A percentile compares a stretch with the other conserved stretches of the same genome.
phyloP scores from a whole-genome alignment of 495 filamentous ascomycete genomes.

The Neurospora sp. region DNA sequence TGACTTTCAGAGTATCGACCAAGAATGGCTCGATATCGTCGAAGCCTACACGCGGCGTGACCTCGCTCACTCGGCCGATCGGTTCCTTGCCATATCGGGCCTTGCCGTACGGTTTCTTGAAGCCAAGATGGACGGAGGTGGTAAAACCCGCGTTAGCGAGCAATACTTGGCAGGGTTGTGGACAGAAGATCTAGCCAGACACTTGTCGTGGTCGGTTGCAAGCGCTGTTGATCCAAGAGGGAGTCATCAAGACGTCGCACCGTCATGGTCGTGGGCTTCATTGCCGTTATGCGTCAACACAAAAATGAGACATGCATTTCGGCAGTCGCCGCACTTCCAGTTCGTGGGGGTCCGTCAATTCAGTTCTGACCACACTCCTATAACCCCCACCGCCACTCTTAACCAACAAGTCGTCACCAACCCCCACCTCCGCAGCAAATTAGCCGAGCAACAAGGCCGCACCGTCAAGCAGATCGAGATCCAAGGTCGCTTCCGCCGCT shows the following conservation, averaged over 20 bases:
- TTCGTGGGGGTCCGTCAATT: conserved; percentile 6
- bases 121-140: conserved; percentile 14
- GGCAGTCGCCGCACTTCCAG: conserved; percentile 12
- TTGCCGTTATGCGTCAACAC: conserved; percentile 15
- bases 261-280: conserved; percentile 24
- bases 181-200: conserved; percentile 19
- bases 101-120: conserved; percentile 24
- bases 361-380: not conserved
- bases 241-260: conserved; percentile 17
- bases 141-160: conserved; percentile 10
- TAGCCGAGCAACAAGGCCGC: conserved; percentile 15
- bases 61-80: conserved; percentile 17
- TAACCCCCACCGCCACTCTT: not conserved
- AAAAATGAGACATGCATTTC: conserved; percentile 13
- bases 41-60: conserved; percentile 22
- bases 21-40: conserved; percentile 26
- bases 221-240: conserved; percentile 6
- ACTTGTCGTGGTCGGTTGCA: conserved; percentile 20
- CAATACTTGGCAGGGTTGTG: conserved; percentile 23
- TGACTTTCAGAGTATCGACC: conserved; percentile 14
- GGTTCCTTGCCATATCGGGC: conserved; percentile 23
- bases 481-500: conserved; percentile 17
- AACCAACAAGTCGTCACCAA: not conserved
- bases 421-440: conserved; percentile 2
- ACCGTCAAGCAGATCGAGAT: conserved; percentile 16